Evolutionary conservation across 2,329 filamentous ascomycete species (phyloP).

Genomic region (Penicillium sp.): DNA sequence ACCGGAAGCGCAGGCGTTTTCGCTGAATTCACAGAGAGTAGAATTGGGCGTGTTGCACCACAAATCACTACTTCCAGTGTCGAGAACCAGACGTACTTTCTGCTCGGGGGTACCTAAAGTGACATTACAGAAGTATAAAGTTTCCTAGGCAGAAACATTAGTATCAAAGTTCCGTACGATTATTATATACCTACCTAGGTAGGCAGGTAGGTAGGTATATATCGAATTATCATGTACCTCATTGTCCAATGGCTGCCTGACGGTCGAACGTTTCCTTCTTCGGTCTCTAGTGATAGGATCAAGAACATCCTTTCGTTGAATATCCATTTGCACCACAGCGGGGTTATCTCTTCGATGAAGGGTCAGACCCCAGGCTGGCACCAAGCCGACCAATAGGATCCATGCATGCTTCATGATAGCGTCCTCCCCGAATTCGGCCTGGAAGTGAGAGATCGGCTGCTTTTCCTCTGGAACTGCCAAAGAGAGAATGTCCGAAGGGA

Average conservation of each 20-base stretch:
- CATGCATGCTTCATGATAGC: constrained; percentile 18
- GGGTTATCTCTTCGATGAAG: constrained; percentile 33
- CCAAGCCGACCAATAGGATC: constrained; percentile 12
- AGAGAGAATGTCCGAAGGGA: background rate
- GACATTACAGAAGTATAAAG: constrained; percentile 52
- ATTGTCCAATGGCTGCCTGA: constrained; percentile 47
- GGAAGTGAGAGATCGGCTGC: background rate
- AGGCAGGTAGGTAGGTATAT: no score
- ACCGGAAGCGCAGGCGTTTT: constrained; percentile 42
- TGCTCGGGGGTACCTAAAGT: constrained; percentile 52
- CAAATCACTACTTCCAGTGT: constrained; percentile 56
- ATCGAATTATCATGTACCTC: constrained; percentile 31
- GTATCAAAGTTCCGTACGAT: background rate
- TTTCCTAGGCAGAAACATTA: constrained; percentile 31
- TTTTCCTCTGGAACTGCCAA: background rate
- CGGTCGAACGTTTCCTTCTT: constrained; percentile 33
- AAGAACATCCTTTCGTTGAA: constrained; percentile 41
- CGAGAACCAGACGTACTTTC: constrained; percentile 48
- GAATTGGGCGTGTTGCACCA: constrained; percentile 51
- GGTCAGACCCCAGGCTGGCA: constrained; percentile 19
- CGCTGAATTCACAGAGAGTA: constrained; percentile 37
- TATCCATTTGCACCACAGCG: constrained; percentile 43
- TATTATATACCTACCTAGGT: background rate
- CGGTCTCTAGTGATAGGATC: constrained; percentile 43
- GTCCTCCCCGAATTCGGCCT: background rate